Conservation (phyloP, 2,329 filamentous ascomycete species). For the Aureobasidium sp. region DNA sequence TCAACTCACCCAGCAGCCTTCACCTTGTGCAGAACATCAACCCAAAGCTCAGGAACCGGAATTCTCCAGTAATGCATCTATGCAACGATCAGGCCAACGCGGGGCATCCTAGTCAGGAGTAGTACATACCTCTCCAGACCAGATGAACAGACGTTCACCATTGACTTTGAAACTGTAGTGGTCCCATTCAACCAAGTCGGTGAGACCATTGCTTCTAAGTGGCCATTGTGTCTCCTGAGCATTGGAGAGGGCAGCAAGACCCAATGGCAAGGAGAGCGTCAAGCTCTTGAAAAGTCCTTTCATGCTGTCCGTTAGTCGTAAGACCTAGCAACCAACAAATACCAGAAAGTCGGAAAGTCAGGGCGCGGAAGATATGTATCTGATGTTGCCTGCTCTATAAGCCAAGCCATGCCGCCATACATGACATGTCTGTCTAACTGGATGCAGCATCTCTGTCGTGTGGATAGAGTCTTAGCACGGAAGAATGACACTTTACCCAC, state of each 20-base stretch:
- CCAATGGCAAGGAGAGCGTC: background rate
- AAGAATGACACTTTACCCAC: conserved; percentile 6
- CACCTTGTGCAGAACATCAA: conserved; percentile 43
- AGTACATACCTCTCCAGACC: conserved; percentile 36
- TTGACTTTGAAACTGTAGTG: conserved; percentile 46
- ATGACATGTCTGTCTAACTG: background rate
- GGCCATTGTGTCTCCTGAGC: conserved; percentile 12
- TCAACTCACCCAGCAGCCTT: conserved; percentile 35
- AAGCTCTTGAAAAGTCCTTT: background rate
- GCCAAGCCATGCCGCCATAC: background rate
- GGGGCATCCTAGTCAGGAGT: background rate
- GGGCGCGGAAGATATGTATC: background rate
- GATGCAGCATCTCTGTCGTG: background rate
- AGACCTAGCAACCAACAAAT: background rate
- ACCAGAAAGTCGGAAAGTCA: background rate
- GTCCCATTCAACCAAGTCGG: conserved; percentile 44
- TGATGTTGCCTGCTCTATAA: background rate
- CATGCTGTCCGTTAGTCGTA: background rate
- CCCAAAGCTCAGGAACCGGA: conserved; percentile 43
- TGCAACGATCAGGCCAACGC: background rate
- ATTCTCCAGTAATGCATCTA: conserved; percentile 44
- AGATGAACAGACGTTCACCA: conserved; percentile 43
- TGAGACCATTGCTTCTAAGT: conserved; percentile 19
- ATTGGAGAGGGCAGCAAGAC: background rate
- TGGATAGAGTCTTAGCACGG: background rate